phyloP scores from a whole-genome alignment of 208 protist genomes.

The Leishmania turanica region DNA sequence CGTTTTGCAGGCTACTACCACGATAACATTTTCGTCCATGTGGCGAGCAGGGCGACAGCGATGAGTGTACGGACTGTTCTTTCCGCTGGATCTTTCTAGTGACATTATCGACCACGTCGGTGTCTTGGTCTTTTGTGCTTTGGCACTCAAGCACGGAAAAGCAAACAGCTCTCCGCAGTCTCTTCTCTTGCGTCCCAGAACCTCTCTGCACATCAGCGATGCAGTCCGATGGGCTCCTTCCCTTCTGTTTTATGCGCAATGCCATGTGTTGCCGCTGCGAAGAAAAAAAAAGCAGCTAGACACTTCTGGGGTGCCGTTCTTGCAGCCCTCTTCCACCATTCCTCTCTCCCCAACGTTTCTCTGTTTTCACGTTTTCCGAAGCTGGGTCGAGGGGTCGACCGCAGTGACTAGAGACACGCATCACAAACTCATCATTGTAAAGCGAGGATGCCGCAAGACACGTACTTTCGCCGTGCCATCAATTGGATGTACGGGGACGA shows the following conservation, averaged over 20 bases:
- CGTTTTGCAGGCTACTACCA: slow-evolving; percentile 50
- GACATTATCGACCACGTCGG: not conserved
- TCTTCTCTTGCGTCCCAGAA: not conserved
- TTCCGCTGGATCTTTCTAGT: slow-evolving; percentile 1
- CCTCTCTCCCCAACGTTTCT: not conserved
- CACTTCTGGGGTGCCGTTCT: not conserved
- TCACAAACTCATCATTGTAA: not conserved
- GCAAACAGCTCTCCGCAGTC: not conserved
- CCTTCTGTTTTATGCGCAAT: not conserved
- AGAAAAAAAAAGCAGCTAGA: not conserved
- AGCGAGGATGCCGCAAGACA: slow-evolving; percentile 48
- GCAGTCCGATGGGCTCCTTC: not conserved
- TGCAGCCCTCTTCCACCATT: not conserved
- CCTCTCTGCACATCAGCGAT: not conserved
- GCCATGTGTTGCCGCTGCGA: not conserved
- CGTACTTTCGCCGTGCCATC: slow-evolving; percentile 82
- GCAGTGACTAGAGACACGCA: not conserved
- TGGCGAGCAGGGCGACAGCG: slow-evolving; percentile 5
- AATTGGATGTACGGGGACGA: slow-evolving; percentile 90
- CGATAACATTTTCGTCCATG: slow-evolving; percentile 54
- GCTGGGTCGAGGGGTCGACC: not conserved
- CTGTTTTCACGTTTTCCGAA: not conserved
- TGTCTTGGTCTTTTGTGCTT: not conserved
- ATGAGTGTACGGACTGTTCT: slow-evolving; percentile 25
- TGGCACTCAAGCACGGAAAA: not conserved